Evolutionary conservation across 2,329 filamentous ascomycete species (phyloP).

Genomic region (Exophiala xenobiotica): DNA sequence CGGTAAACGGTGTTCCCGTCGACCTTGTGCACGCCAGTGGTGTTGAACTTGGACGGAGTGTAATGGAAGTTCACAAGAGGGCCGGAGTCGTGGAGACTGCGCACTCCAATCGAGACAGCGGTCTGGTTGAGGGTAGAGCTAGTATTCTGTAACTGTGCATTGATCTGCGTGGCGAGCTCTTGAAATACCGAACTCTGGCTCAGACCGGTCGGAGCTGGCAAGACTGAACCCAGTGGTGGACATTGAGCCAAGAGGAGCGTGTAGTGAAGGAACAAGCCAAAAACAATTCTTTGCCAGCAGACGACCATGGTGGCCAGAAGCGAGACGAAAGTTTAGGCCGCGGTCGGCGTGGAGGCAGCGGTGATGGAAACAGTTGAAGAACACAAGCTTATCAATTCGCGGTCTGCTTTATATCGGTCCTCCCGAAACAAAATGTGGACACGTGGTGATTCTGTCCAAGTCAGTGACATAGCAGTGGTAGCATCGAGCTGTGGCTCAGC

Average conservation of each 20-base stretch:
- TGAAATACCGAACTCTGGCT: constrained; percentile 1
- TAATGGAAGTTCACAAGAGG: constrained; percentile 2
- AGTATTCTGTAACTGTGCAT: neutral
- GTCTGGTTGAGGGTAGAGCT: constrained; percentile 2
- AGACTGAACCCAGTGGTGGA: constrained; percentile 4
- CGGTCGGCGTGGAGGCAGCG: neutral
- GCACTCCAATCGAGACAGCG: constrained; percentile 1
- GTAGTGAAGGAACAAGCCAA: constrained; percentile 1
- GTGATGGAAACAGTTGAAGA: neutral
- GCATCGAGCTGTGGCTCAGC: neutral
- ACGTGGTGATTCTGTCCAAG: neutral
- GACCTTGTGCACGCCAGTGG: constrained; percentile 38
- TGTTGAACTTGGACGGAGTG: constrained; percentile 1
- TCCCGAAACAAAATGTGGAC: too few species aligned
- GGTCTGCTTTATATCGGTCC: constrained; percentile 8
- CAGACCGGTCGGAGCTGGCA: constrained; percentile 1
- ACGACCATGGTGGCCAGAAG: too few species aligned
- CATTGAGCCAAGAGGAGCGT: neutral
- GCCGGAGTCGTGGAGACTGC: neutral
- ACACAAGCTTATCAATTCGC: neutral
- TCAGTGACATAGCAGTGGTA: neutral
- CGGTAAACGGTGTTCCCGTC: constrained; percentile 46
- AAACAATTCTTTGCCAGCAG: neutral
- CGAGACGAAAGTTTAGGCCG: too few species aligned
- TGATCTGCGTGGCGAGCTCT: constrained; percentile 1